phyloP scores from a whole-genome alignment of 176 grass and related monocot genomes.

The Poa annua region DNA sequence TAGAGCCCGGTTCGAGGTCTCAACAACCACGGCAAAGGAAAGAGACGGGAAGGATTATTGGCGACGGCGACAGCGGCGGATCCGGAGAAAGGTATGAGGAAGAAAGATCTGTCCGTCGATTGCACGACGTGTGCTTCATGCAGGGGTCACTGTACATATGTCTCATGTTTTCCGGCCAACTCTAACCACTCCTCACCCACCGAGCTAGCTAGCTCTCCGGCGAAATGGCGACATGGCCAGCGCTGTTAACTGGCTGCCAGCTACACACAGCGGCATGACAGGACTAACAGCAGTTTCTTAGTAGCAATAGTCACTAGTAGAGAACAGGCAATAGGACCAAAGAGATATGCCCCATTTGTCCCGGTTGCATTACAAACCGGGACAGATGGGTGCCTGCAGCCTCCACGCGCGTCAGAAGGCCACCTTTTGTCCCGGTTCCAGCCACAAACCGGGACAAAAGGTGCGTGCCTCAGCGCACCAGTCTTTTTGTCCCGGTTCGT shows the following conservation, averaged over 20 bases:
- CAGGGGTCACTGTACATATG: no score
- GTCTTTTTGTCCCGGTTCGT: no score
- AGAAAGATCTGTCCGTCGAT: neutral
- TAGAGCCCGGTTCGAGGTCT: constrained; percentile 52
- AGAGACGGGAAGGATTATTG: constrained; percentile 38
- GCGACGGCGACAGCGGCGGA: constrained; percentile 18
- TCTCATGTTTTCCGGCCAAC: constrained; percentile 54
- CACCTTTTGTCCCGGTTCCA: no score
- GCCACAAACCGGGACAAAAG: no score
- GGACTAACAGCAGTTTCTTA: neutral
- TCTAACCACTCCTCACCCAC: constrained; percentile 54
- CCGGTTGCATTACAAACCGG: no score
- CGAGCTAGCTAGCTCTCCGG: neutral
- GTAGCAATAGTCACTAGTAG: neutral
- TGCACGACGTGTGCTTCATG: neutral
- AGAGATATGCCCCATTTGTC: no score
- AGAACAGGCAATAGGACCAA: no score
- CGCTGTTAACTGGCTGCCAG: neutral
- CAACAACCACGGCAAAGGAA: constrained; percentile 46
- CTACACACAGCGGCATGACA: neutral
- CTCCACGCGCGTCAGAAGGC: no score
- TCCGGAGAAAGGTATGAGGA: neutral
- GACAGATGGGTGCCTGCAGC: no score
- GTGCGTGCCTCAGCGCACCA: no score
- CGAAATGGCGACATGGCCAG: constrained; percentile 28